Conservation (phyloP, 495 filamentous ascomycete species). For the Podospora sp. region DNA sequence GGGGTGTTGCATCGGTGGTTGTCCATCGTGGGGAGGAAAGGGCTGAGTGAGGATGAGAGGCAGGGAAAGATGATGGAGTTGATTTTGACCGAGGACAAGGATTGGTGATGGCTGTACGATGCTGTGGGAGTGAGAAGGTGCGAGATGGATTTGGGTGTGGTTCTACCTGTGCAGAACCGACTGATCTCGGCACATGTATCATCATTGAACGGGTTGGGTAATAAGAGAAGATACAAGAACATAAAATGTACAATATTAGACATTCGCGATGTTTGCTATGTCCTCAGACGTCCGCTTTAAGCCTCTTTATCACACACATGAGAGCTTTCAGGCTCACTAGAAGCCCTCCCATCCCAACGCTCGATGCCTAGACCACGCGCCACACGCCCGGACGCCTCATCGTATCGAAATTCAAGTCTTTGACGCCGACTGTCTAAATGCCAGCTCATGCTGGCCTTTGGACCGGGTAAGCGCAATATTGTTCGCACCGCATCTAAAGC, state of each 20-base stretch:
- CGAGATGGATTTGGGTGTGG: background rate
- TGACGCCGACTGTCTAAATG: background rate
- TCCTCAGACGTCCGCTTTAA: no score
- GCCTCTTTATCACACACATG: no score
- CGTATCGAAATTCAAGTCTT: background rate
- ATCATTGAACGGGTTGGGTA: background rate
- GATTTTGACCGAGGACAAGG: background rate
- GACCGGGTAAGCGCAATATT: background rate
- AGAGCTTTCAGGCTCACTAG: no score
- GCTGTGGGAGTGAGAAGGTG: background rate
- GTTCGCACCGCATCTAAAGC: background rate
- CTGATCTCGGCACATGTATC: background rate
- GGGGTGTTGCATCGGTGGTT: conserved; percentile 40
- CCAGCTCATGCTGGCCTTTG: background rate
- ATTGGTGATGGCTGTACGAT: background rate
- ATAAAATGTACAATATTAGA: background rate
- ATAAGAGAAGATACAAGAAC: background rate
- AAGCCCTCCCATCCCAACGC: no score
- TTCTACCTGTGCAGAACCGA: background rate
- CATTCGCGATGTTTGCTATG: background rate
- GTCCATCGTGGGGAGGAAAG: conserved; percentile 5
- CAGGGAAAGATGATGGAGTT: background rate
- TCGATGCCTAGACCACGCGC: no score
- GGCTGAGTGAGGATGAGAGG: background rate
- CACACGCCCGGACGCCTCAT: background rate